Evolutionary conservation across 2,329 filamentous ascomycete genomes (phyloP).

Genomic region (Diplodia mutila): DNA sequence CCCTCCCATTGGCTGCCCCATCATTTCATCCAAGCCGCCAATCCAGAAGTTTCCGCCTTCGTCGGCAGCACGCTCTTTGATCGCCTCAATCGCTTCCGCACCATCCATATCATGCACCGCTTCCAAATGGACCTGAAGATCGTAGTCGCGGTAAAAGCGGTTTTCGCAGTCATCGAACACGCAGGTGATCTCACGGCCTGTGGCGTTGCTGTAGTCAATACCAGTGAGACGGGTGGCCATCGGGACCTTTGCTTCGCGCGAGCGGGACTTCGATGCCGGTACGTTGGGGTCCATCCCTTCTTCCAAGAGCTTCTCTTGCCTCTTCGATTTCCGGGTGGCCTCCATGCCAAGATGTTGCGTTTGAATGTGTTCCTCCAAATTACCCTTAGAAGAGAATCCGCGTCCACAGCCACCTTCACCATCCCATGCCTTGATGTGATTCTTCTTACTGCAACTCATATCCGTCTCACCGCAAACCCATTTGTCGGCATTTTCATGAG

Average conservation of each 20-base stretch:
- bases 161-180: slow-evolving; percentile 39
- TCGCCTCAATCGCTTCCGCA: slow-evolving; percentile 42
- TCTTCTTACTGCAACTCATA: slow-evolving; percentile 54
- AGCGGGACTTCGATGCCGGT: not conserved
- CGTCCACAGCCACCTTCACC: slow-evolving; percentile 71
- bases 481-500: slow-evolving; percentile 72
- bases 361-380: slow-evolving; percentile 81
- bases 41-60: slow-evolving; percentile 53
- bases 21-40: slow-evolving; percentile 36
- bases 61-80: slow-evolving; percentile 46
- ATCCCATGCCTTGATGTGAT: slow-evolving; percentile 65
- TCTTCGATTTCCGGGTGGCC: slow-evolving; percentile 42
- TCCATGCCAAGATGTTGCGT: slow-evolving; percentile 74
- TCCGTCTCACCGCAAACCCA: slow-evolving; percentile 79
- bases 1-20: not conserved
- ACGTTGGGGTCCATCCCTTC: slow-evolving; percentile 9
- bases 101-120: slow-evolving; percentile 45
- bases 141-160: slow-evolving; percentile 59
- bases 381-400: slow-evolving; percentile 75
- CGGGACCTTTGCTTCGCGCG: slow-evolving; percentile 31
- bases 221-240: slow-evolving; percentile 58
- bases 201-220: slow-evolving; percentile 54
- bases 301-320: slow-evolving; percentile 47
- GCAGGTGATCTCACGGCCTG: slow-evolving; percentile 58
- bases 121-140: slow-evolving; percentile 61